Evolutionary conservation across 2,329 filamentous ascomycete genomes (phyloP).

Genomic region (Chalaropsis ovoidea): DNA sequence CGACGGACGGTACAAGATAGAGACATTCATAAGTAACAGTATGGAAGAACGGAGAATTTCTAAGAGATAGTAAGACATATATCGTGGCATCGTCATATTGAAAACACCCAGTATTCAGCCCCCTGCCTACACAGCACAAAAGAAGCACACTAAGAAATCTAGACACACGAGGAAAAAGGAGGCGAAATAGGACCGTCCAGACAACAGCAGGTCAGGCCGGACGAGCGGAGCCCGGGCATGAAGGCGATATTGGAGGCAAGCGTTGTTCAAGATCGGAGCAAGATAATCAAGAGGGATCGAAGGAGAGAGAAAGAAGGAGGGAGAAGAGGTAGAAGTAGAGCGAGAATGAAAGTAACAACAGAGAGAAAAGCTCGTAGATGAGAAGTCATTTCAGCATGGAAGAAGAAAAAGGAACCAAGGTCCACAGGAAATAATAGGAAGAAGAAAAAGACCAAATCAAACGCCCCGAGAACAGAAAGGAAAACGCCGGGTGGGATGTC

Average conservation of each 20-base stretch:
- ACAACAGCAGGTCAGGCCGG: neutral
- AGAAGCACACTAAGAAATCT: no score
- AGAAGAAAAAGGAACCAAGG: neutral
- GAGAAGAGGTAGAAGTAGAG: neutral
- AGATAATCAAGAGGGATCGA: neutral
- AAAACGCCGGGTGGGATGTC: slow-evolving; percentile 9
- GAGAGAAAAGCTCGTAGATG: neutral
- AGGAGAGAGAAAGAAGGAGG: neutral
- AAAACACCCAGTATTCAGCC: neutral
- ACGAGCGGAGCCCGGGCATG: neutral
- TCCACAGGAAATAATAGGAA: no score
- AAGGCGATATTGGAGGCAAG: neutral
- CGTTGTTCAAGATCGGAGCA: neutral
- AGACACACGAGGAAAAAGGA: neutral
- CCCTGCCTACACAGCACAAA: no score
- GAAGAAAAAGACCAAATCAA: no score
- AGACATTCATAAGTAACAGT: no score
- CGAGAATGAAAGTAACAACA: neutral
- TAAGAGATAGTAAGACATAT: no score
- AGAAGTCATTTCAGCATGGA: neutral
- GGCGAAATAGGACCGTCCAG: neutral
- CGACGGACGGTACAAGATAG: no score
- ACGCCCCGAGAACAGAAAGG: neutral
- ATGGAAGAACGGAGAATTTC: no score
- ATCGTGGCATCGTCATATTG: neutral